A percentile compares a stretch with the other conserved stretches of the same genome.
These are phyloP conservation scores for Zelopaecilomyces penicillatus DNA, from an alignment of 2,329 filamentous ascomycete genomes.

Conservation along the genomic window DNA sequence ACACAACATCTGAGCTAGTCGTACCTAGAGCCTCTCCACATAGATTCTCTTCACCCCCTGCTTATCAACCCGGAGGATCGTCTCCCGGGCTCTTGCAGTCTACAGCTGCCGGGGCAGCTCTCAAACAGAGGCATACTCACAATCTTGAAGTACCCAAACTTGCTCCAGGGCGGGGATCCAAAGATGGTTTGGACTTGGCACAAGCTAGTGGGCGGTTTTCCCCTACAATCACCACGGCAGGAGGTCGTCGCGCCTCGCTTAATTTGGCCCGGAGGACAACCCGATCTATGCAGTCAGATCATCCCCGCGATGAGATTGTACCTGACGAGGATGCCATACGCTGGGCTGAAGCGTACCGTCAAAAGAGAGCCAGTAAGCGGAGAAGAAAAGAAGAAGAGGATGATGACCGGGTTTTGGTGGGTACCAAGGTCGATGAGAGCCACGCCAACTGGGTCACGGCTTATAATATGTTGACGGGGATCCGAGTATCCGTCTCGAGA, in stretches of 20 bases:
- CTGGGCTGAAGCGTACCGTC: conserved; percentile 88
- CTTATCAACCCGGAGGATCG: conserved; percentile 37
- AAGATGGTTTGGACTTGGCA: conserved; percentile 59
- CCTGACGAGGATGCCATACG: conserved; percentile 85
- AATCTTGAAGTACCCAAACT: conserved; percentile 78
- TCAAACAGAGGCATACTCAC: conserved; percentile 81
- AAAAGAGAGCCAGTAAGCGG: conserved; percentile 83
- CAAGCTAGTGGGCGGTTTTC: conserved; percentile 77
- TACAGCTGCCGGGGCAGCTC: conserved; percentile 35
- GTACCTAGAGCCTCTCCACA: conserved; percentile 33
- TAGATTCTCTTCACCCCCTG: conserved; percentile 57
- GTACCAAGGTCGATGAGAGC: conserved; percentile 94
- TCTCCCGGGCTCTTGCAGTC: conserved; percentile 44
- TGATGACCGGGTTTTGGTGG: conserved; percentile 88
- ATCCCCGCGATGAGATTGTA: conserved; percentile 71
- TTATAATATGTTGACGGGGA: conserved; percentile 99
- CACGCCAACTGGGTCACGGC: conserved; percentile 97
- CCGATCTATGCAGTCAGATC: conserved; percentile 76
- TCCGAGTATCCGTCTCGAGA: conserved; percentile 90
- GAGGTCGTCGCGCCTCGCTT: conserved; percentile 69
- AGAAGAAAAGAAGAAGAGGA: conserved; percentile 78
- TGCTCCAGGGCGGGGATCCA: conserved; percentile 57
- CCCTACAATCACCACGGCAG: conserved; percentile 46
- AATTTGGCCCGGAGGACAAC: conserved; percentile 74
- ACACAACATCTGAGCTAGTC: conserved; percentile 16